Evolutionary conservation across 768 basidiomycete species (phyloP), one percentile per base, ranked within the genome.

Genomic region (Mrakia hoshinonis): DNA sequence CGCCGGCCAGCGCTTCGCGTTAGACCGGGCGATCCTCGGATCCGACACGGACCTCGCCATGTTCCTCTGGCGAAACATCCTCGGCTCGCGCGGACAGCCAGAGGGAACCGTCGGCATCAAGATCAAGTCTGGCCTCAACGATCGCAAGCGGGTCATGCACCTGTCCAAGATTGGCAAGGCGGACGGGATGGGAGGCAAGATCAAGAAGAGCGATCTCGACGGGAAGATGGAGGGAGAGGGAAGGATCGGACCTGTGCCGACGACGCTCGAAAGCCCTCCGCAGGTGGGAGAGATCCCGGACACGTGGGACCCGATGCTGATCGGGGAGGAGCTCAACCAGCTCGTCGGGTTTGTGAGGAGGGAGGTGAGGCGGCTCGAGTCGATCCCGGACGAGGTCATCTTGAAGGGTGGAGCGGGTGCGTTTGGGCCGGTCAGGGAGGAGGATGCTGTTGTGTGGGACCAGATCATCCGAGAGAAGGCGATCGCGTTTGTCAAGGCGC

Each of bases 51-150:
- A 67, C 5, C 67, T 73, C 12, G 72, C 72, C 18, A 11, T 38
- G 34, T 68, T 61, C 47, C 34, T 73, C 48, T 73, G 72, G 72
- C 55, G 72, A 49, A 73, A 73, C 67, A 63, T 68, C 46, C 68
- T 73, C 26, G 72, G 66, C 6, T 55, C 66, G 5, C 58, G 72
- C 38, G 66, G 72, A 7, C 55, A 66, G 20, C 43, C 51, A 7
- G 38, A 64, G 29, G 70, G 70, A 26, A 60, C 52, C 26, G 67
- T 47, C 24, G 72, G 72, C 26, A 49, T 68, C 58, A 73, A 73
- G 65, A 38, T 73, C 36, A 66, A 66, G 29, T 24, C 58, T 7
- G 72, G 65, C 2, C 63, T 66, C 31, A 67, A 49, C 39, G 51
- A 49, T 10, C 47, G 58, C 39, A 52, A 63, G 22, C 62, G 38